Evolutionary conservation across 768 basidiomycete species (phyloP), one percentile per base, ranked within the genome.

Genomic region (Lentinula lateritia): DNA sequence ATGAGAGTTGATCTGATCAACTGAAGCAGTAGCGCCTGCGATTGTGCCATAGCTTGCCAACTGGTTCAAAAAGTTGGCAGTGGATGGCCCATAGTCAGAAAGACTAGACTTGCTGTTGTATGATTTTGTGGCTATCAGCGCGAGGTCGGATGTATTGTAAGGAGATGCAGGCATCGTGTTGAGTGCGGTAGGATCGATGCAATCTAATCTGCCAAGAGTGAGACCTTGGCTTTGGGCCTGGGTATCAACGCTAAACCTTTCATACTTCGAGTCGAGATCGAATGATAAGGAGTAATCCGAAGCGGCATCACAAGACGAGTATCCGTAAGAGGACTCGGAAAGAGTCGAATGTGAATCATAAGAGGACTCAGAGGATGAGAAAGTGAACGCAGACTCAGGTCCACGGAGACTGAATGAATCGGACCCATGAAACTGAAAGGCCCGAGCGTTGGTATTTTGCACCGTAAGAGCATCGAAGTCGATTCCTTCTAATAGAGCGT

Each of bases 331-430:
- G 58, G 87, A 85, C 69, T 88, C 86, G 60, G 88, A 89, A 67
- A 78, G 85, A 66, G 81, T 80, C 32, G 89, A 90, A 39, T 83
- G 72, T 38, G 85, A 83, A 69, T 88, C 87, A 76, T 85, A 88
- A 63, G 84, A 81, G 63, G 89, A 90, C 73, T 92, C 89, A 64
- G 88, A 87, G 45, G 53, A 56, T 15, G 89, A 90, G 65, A 83
- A 83, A 63, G 92, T 91, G 72, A 93, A 85, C 64, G 87, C 82
- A 59, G 92, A 93, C 54, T 85, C 86, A 63, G 90, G 87, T 64
- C 88, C 88, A 72, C 80, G 80, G 23, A 23, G 23, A 68, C 80
- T 83, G 68, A 85, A 81, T 52, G 83, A 82, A 68, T 83, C 83
- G 61, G 83, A 77, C 72, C 85, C 80, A 65, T 85, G 78, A 75